phyloP scores from a whole-genome alignment of 805 yeast species.

The Teunomyces gatunensis region DNA sequence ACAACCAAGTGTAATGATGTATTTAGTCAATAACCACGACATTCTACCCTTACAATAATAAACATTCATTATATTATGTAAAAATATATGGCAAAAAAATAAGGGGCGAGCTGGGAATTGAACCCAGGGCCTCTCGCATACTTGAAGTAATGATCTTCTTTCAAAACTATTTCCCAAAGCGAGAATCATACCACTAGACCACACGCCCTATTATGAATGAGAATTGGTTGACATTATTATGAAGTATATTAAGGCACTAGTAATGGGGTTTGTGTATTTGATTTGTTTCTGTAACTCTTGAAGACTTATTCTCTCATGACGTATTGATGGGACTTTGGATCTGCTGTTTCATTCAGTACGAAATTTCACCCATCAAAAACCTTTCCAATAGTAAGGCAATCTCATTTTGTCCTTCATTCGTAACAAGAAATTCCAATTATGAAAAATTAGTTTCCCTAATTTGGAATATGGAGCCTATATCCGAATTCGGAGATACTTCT shows the following conservation, averaged over 20 bases:
- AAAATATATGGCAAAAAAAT: conserved; percentile 5
- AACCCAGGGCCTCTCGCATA: conserved; percentile 63
- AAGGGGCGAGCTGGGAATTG: conserved; percentile 53
- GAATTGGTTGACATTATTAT: not conserved
- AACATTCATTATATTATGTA: not conserved
- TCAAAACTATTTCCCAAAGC: conserved; percentile 15
- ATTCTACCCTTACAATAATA: not conserved
- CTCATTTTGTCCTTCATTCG: too few species aligned
- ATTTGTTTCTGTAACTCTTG: too few species aligned
- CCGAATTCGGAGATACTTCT: too few species aligned
- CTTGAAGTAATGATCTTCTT: conserved; percentile 8
- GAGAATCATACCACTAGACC: conserved; percentile 27
- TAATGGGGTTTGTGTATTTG: too few species aligned
- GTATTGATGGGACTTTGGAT: too few species aligned
- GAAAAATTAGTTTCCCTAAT: too few species aligned
- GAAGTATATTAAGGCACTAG: not conserved
- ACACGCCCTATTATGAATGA: conserved; percentile 16
- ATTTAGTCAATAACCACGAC: not conserved
- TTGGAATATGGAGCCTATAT: too few species aligned
- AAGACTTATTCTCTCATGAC: too few species aligned
- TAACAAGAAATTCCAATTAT: too few species aligned
- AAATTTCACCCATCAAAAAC: too few species aligned
- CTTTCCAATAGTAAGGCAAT: too few species aligned
- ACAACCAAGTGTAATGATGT: not conserved
- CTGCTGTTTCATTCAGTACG: too few species aligned